These are phyloP conservation scores for Chaetoscypha palmicola DNA, from an alignment of 2,329 filamentous ascomycete species.

Conservation along the genomic window DNA sequence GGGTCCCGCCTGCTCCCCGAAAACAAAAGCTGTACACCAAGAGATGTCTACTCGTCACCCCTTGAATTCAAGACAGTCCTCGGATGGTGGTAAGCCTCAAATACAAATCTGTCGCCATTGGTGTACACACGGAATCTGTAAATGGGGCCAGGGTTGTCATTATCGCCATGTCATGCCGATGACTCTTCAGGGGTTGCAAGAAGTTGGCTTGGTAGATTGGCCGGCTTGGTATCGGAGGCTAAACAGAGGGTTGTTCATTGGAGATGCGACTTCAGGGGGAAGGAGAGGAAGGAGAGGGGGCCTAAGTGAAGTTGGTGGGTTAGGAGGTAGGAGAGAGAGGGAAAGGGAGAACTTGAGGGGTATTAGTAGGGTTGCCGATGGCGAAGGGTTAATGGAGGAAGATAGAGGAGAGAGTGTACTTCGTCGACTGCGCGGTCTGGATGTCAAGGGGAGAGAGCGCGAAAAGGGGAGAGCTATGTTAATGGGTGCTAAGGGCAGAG, in stretches of 20 bases:
- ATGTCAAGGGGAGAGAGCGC: neutral
- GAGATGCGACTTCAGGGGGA: constrained; percentile 2
- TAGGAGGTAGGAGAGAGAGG: too few relatives aligned
- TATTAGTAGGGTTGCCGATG: too few relatives aligned
- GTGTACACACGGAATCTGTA: constrained; percentile 43
- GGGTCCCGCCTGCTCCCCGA: too few relatives aligned
- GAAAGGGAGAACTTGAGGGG: too few relatives aligned
- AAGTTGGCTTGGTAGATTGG: constrained; percentile 36
- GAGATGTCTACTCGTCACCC: too few relatives aligned
- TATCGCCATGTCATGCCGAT: constrained; percentile 43
- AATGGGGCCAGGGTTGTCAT: constrained; percentile 38
- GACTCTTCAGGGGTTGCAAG: constrained; percentile 34
- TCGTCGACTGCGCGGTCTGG: constrained; percentile 16
- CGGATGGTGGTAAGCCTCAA: too few relatives aligned
- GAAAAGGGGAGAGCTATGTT: constrained; percentile 9
- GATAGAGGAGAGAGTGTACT: constrained; percentile 16
- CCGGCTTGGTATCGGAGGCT: constrained; percentile 37
- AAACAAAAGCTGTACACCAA: too few relatives aligned
- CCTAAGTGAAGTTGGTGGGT: neutral
- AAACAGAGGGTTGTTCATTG: constrained; percentile 22
- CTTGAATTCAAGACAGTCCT: too few relatives aligned
- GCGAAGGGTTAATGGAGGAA: constrained; percentile 1
- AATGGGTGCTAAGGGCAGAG: neutral
- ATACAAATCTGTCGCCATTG: constrained; percentile 43
- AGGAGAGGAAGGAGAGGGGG: neutral